phyloP scores from a whole-genome alignment of 2,329 filamentous ascomycete species.

The Neofusicoccum laricinum region DNA sequence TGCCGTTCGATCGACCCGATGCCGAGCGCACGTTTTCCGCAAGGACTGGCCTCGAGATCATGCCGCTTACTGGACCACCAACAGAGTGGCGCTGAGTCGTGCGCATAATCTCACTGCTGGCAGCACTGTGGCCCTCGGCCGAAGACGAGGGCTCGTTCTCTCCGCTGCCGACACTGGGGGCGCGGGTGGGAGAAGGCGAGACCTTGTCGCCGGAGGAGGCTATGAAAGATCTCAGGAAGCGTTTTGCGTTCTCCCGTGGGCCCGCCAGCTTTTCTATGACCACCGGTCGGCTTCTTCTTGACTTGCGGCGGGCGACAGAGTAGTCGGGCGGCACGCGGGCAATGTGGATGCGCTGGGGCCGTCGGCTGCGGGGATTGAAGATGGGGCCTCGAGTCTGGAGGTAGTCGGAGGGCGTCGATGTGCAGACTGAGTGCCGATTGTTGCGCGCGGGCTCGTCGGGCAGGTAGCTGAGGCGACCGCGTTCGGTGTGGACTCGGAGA shows the following conservation, averaged over 20 bases:
- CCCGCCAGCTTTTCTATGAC: constrained; percentile 49
- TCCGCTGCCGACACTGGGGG: constrained; percentile 21
- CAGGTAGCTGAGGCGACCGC: constrained; percentile 37
- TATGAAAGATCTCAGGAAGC: constrained; percentile 48
- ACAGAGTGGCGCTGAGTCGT: constrained; percentile 39
- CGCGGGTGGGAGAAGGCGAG: constrained; percentile 24
- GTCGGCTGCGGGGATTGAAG: constrained; percentile 51
- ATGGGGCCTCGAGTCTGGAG: constrained; percentile 21
- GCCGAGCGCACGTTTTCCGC: constrained; percentile 38
- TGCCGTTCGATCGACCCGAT: constrained; percentile 24
- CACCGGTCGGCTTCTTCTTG: constrained; percentile 30
- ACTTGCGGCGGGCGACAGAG: constrained; percentile 28
- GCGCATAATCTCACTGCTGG: constrained; percentile 35
- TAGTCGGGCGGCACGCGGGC: constrained; percentile 47
- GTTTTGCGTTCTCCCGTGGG: constrained; percentile 48
- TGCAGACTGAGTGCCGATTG: constrained; percentile 22
- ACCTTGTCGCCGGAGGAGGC: constrained; percentile 28
- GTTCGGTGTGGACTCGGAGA: constrained; percentile 35
- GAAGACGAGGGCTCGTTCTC: neutral
- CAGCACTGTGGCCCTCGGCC: constrained; percentile 18
- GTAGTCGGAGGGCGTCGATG: constrained; percentile 8
- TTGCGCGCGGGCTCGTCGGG: constrained; percentile 30
- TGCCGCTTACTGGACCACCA: constrained; percentile 36
- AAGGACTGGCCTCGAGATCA: constrained; percentile 40
- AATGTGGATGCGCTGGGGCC: constrained; percentile 58